Percentiles rank a stretch among this genome's conserved stretches.
Conservation (phyloP, 306 rosid species). For the cucumber (Cucumis sativus) region DNA sequence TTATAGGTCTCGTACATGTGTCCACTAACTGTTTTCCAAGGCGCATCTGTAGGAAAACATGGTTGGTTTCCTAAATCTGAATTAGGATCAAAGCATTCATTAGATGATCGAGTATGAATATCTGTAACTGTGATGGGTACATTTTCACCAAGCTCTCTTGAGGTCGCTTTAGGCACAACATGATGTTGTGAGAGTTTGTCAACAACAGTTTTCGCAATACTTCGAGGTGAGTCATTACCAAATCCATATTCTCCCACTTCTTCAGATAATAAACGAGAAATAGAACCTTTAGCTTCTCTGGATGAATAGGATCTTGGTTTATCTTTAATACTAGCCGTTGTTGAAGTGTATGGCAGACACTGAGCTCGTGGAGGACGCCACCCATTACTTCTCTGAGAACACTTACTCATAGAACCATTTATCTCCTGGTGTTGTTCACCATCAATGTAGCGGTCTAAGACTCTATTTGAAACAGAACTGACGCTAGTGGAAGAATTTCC, state of each 20-base stretch:
- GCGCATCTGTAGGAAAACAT: slow-evolving; percentile 28
- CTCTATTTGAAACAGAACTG: slow-evolving; percentile 49
- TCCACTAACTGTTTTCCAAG: slow-evolving; percentile 23
- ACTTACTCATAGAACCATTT: slow-evolving; percentile 24
- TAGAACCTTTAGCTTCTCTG: slow-evolving; percentile 47
- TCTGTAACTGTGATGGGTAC: slow-evolving; percentile 69
- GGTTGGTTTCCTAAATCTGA: slow-evolving; percentile 30
- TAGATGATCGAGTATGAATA: slow-evolving; percentile 44
- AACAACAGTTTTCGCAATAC: slow-evolving; percentile 72
- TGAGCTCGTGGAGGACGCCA: slow-evolving; percentile 74
- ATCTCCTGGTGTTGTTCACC: slow-evolving; percentile 73
- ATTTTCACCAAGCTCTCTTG: slow-evolving; percentile 34
- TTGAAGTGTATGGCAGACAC: slow-evolving; percentile 52
- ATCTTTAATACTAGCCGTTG: slow-evolving; percentile 35
- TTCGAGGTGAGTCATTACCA: slow-evolving; percentile 68
- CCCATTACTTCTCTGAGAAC: slow-evolving; percentile 30
- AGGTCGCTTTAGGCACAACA: slow-evolving; percentile 26
- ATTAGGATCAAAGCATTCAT: slow-evolving; percentile 34
- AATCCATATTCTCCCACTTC: slow-evolving; percentile 59
- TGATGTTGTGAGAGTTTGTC: slow-evolving; percentile 73
- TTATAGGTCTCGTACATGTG: slow-evolving; percentile 20
- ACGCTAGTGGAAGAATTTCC: slow-evolving; percentile 68
- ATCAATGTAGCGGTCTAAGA: slow-evolving; percentile 77
- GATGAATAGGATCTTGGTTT: slow-evolving; percentile 57
- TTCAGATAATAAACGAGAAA: slow-evolving; percentile 33